Conservation (phyloP, 2,329 filamentous ascomycete genomes). For the Talaromyces sp. region DNA sequence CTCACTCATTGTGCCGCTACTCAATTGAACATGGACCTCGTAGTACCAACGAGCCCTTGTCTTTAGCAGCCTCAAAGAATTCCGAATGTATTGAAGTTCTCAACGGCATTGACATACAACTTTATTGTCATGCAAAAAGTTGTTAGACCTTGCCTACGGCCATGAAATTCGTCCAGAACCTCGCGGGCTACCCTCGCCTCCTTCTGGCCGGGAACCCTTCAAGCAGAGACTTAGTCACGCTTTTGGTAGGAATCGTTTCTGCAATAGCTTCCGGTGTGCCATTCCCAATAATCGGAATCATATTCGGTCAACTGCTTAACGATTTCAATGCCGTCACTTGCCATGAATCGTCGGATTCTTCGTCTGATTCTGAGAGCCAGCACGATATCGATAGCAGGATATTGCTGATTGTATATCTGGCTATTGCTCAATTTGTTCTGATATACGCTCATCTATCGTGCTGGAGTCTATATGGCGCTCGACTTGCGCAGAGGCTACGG, state of each 20-base stretch:
- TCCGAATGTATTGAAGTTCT: neutral
- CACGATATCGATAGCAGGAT: slow-evolving; percentile 49
- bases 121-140: neutral
- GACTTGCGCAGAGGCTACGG: slow-evolving; percentile 62
- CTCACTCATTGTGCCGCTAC: neutral
- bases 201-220: slow-evolving; percentile 41
- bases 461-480: slow-evolving; percentile 64
- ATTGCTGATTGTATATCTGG: slow-evolving; percentile 62
- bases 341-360: neutral
- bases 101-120: neutral
- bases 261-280: slow-evolving; percentile 40
- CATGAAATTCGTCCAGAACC: slow-evolving; percentile 34
- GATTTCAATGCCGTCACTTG: slow-evolving; percentile 38
- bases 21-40: neutral
- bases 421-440: slow-evolving; percentile 60
- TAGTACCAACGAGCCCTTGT: neutral
- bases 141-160: neutral
- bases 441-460: slow-evolving; percentile 65
- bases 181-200: slow-evolving; percentile 37
- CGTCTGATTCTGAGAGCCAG: slow-evolving; percentile 6
- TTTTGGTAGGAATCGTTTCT: slow-evolving; percentile 29
- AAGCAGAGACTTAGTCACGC: slow-evolving; percentile 29
- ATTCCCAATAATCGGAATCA: slow-evolving; percentile 40
- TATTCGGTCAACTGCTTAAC: slow-evolving; percentile 43
- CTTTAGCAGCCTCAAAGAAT: neutral